phyloP scores from a whole-genome alignment of 495 filamentous ascomycete species.

The Podospora australis region DNA sequence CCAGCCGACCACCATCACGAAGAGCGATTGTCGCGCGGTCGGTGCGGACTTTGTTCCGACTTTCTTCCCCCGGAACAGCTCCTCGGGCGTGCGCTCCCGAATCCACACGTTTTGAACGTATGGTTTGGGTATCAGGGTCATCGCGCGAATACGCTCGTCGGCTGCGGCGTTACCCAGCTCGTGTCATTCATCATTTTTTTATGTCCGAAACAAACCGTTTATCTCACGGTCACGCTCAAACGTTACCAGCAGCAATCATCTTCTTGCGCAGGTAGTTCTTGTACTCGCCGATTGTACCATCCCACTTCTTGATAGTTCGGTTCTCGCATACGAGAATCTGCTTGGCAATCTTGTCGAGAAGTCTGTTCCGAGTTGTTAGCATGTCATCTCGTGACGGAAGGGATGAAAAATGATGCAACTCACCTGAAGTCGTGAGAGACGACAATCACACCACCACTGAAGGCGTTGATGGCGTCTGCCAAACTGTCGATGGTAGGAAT shows the following conservation, averaged over 20 bases:
- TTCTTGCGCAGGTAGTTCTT: constrained; percentile 99
- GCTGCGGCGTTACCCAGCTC: neutral
- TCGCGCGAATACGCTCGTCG: too few relatives aligned
- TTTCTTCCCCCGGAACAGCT: too few relatives aligned
- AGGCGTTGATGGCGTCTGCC: constrained; percentile 96
- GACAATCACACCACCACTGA: constrained; percentile 92
- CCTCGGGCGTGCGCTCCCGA: too few relatives aligned
- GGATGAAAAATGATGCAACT: constrained; percentile 15
- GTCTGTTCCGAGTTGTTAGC: constrained; percentile 41
- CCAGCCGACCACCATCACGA: neutral
- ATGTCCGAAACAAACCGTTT: neutral
- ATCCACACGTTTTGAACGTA: too few relatives aligned
- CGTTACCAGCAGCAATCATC: constrained; percentile 65
- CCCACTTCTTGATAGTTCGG: constrained; percentile 83
- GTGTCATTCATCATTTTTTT: neutral
- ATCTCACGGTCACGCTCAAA: constrained; percentile 43
- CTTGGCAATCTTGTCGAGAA: constrained; percentile 99
- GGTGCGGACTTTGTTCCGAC: too few relatives aligned
- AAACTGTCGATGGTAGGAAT: constrained; percentile 97
- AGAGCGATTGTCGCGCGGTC: too few relatives aligned
- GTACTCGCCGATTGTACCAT: constrained; percentile 85
- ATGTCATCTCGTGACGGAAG: neutral
- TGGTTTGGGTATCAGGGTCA: too few relatives aligned
- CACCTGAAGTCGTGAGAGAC: constrained; percentile 98
- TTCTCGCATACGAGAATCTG: constrained; percentile 99